A percentile compares a stretch with the other conserved stretches of the same genome.
Conservation (phyloP, 306 rosid species). For the Dryas drummondii region DNA sequence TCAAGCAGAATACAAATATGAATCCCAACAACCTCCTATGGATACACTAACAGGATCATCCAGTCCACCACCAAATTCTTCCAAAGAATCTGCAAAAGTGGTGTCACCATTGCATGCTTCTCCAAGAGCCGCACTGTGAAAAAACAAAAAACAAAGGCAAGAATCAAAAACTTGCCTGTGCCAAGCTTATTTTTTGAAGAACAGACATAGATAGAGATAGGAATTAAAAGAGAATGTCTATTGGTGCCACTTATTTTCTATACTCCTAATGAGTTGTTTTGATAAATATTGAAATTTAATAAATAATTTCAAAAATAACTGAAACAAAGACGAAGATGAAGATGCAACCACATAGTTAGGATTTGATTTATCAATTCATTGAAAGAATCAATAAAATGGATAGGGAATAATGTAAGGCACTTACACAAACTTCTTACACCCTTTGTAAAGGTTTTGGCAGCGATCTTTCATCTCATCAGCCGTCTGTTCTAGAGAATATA, state of each 20-base stretch:
- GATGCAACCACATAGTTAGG: neutral
- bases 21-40: conserved; percentile 76
- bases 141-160: conserved; percentile 27
- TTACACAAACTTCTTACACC: conserved; percentile 81
- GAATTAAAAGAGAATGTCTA: neutral
- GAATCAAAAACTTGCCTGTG: conserved; percentile 27
- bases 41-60: conserved; percentile 96
- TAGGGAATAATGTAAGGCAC: conserved; percentile 30
- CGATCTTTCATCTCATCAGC: conserved; percentile 77
- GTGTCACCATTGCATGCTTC: conserved; percentile 80
- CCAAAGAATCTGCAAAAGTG: conserved; percentile 79
- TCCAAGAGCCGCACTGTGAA: conserved; percentile 66
- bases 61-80: conserved; percentile 81
- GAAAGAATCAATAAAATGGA: neutral
- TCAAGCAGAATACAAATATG: conserved; percentile 26
- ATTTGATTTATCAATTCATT: neutral
- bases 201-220: neutral
- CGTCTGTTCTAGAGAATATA: conserved; percentile 64
- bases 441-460: conserved; percentile 64
- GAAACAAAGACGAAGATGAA: neutral
- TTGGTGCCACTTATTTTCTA: neutral
- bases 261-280: too few relatives aligned
- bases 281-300: too few relatives aligned
- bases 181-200: conserved; percentile 2
- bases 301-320: neutral